phyloP scores from a whole-genome alignment of 768 basidiomycete species.

The Daedalea quercina region DNA sequence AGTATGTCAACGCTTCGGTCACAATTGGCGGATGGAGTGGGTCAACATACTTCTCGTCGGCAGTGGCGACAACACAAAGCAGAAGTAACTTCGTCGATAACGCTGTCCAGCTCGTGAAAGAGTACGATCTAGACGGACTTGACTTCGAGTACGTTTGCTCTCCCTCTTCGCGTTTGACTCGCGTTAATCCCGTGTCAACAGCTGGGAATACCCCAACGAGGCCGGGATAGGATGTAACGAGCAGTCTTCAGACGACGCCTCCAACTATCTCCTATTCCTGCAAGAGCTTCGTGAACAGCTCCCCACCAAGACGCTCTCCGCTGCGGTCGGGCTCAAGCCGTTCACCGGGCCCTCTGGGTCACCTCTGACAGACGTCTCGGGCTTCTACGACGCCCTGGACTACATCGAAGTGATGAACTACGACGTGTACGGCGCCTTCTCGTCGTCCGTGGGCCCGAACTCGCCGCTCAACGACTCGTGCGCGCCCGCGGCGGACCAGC shows the following conservation, averaged over 20 bases:
- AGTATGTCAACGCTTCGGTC: conserved; percentile 52
- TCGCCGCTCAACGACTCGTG: conserved; percentile 82
- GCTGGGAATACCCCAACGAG: conserved; percentile 81
- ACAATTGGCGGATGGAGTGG: conserved; percentile 73
- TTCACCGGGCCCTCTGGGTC: conserved; percentile 42
- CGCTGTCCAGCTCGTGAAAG: conserved; percentile 36
- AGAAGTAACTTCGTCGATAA: conserved; percentile 63
- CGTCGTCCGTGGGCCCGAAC: conserved; percentile 67
- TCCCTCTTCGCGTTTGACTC: background rate
- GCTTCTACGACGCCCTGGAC: conserved; percentile 63
- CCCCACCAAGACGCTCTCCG: conserved; percentile 46
- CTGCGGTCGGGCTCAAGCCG: conserved; percentile 42
- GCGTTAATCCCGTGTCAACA: conserved; percentile 20
- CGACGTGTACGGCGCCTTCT: conserved; percentile 49
- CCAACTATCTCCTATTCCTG: conserved; percentile 76
- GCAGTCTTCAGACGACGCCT: conserved; percentile 48
- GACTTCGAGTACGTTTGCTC: conserved; percentile 28
- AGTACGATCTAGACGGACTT: conserved; percentile 53
- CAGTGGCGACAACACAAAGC: conserved; percentile 48
- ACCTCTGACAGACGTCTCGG: conserved; percentile 65
- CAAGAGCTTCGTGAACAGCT: conserved; percentile 54
- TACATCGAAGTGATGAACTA: conserved; percentile 67
- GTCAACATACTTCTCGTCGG: conserved; percentile 52
- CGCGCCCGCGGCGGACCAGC: conserved; percentile 45
- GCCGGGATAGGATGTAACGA: conserved; percentile 68